A percentile compares a stretch with the other conserved stretches of the same genome.
phyloP scores from a whole-genome alignment of 352 stramenopile genomes.

The Phytophthora chlamydospora region DNA sequence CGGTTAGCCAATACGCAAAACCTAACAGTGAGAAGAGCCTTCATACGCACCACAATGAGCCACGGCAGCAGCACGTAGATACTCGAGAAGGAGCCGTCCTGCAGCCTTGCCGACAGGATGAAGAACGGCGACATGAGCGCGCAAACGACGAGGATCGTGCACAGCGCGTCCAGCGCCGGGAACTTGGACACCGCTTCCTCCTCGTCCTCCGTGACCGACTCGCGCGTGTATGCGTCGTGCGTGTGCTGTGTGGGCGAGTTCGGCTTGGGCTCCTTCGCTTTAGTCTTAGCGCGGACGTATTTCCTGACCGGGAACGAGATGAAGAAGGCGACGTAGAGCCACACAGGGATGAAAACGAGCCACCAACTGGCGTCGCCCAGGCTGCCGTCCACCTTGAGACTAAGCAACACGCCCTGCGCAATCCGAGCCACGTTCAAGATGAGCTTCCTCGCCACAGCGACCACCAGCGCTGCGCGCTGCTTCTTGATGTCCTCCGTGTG shows the following conservation, averaged over 20 bases:
- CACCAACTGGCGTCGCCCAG: constrained; percentile 73
- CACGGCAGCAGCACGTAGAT: constrained; percentile 85
- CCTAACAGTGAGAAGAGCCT: neutral
- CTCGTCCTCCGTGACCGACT: constrained; percentile 67
- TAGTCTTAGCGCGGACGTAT: constrained; percentile 57
- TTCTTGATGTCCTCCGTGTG: constrained; percentile 77
- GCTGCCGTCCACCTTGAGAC: constrained; percentile 68
- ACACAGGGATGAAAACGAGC: constrained; percentile 81
- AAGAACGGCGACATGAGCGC: constrained; percentile 79
- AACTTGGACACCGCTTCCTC: constrained; percentile 63
- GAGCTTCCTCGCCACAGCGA: constrained; percentile 43
- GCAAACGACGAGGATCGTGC: constrained; percentile 57
- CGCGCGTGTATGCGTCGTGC: constrained; percentile 78
- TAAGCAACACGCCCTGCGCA: constrained; percentile 66
- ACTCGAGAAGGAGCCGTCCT: constrained; percentile 72
- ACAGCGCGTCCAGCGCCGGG: constrained; percentile 58
- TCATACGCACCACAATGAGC: constrained; percentile 76
- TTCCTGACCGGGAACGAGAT: constrained; percentile 55
- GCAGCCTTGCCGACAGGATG: constrained; percentile 76
- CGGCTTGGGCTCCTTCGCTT: constrained; percentile 41
- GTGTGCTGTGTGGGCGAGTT: constrained; percentile 44
- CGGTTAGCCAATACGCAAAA: neutral
- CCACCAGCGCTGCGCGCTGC: constrained; percentile 51
- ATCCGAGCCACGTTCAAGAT: constrained; percentile 61
- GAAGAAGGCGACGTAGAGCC: constrained; percentile 76